These are phyloP conservation scores for Entomortierella chlamydospora DNA, from an alignment of 192 early-diverging fungal species.

Conservation along the genomic window DNA sequence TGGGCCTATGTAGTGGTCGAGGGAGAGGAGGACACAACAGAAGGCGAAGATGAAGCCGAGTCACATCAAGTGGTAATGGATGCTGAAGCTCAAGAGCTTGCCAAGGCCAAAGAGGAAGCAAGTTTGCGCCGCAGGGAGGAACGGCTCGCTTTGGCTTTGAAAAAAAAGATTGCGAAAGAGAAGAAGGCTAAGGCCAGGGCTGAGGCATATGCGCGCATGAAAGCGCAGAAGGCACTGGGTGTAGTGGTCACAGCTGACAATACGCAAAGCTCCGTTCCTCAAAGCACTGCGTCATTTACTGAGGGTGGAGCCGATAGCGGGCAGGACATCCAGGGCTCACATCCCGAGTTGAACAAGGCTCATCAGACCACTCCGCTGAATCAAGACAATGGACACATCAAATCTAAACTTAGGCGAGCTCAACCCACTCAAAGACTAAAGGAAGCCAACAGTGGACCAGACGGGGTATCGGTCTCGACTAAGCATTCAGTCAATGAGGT, in stretches of 20 bases:
- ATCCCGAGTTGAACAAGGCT: background rate
- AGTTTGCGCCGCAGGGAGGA: background rate
- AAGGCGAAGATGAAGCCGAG: constrained; percentile 41
- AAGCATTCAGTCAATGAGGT: background rate
- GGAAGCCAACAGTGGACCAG: background rate
- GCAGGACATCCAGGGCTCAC: background rate
- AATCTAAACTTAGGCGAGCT: background rate
- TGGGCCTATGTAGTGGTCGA: constrained; percentile 58
- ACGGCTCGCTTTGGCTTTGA: background rate
- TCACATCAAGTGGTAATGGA: background rate
- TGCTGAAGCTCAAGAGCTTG: background rate
- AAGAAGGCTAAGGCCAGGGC: constrained; percentile 15
- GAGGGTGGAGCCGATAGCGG: background rate
- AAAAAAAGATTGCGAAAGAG: constrained; percentile 24
- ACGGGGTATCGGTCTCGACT: background rate
- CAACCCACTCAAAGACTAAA: background rate
- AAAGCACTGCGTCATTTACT: background rate
- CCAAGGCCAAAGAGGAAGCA: constrained; percentile 14
- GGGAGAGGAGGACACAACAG: constrained; percentile 53
- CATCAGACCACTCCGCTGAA: background rate
- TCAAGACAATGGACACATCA: background rate
- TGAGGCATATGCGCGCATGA: constrained; percentile 7
- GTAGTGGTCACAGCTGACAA: background rate
- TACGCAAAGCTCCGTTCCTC: background rate
- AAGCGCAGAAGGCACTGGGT: background rate